A percentile compares a stretch with the other conserved stretches of the same genome.
Conservation (phyloP, 768 basidiomycete genomes). For the Amanita pseudoporphyria region DNA sequence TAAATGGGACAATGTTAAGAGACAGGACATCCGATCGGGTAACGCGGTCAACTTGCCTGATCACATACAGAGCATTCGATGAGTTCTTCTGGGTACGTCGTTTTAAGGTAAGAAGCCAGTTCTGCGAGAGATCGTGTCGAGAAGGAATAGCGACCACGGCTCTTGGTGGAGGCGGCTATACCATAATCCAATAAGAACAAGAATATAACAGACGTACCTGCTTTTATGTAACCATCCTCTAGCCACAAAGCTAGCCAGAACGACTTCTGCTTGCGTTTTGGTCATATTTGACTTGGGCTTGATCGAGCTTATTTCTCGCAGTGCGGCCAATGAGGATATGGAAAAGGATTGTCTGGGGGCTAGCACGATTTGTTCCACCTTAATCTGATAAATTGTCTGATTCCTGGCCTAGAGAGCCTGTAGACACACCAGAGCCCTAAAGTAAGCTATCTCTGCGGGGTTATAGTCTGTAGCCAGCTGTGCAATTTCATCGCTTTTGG, state of each 20-base stretch:
- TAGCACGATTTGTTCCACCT: constrained; percentile 86
- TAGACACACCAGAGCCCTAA: constrained; percentile 65
- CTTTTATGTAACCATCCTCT: constrained; percentile 71
- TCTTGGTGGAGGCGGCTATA: constrained; percentile 12
- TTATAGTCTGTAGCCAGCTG: constrained; percentile 81
- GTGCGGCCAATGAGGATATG: constrained; percentile 65
- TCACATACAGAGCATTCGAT: constrained; percentile 67
- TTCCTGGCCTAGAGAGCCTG: not conserved
- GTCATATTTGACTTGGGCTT: constrained; percentile 55
- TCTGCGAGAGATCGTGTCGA: constrained; percentile 69
- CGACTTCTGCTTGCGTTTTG: constrained; percentile 63
- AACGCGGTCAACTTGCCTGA: constrained; percentile 34
- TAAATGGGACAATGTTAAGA: constrained; percentile 16
- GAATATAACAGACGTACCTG: constrained; percentile 38
- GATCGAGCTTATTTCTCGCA: constrained; percentile 56
- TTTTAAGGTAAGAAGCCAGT: constrained; percentile 62
- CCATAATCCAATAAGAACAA: too few species aligned
- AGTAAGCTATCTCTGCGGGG: constrained; percentile 71
- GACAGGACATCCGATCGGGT: not conserved
- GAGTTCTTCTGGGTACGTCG: constrained; percentile 61
- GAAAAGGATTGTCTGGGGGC: constrained; percentile 69
- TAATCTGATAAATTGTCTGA: constrained; percentile 4
- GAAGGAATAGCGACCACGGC: constrained; percentile 66
- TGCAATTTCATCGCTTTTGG: constrained; percentile 71
- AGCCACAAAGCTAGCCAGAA: constrained; percentile 76